Evolutionary conservation across 441 rosid species (phyloP).

Genomic region (Francoa sonchifolia): DNA sequence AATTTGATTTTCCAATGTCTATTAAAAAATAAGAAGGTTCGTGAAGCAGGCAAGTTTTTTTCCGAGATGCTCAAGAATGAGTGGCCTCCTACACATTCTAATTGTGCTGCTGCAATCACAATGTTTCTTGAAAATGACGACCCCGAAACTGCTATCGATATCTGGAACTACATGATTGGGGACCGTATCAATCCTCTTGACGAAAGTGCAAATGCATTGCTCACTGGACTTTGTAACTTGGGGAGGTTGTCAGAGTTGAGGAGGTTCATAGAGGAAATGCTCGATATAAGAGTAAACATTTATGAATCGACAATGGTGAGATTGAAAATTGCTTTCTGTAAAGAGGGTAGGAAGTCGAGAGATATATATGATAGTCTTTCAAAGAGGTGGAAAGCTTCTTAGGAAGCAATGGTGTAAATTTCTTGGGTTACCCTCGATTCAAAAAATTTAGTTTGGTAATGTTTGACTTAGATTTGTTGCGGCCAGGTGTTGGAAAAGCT

Average conservation of each 20-base stretch:
- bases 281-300: slow-evolving; percentile 29
- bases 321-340: slow-evolving; percentile 28
- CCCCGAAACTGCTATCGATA: slow-evolving; percentile 41
- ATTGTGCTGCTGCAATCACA: slow-evolving; percentile 31
- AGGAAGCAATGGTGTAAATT: slow-evolving; percentile 8
- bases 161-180: slow-evolving; percentile 44
- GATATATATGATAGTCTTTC: slow-evolving; percentile 35
- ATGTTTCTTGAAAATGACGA: slow-evolving; percentile 33
- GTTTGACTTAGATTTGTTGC: too few relatives aligned
- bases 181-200: slow-evolving; percentile 27
- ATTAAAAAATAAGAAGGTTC: slow-evolving; percentile 32
- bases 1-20: slow-evolving; percentile 37
- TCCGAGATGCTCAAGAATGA: slow-evolving; percentile 48
- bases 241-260: slow-evolving; percentile 32
- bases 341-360: slow-evolving; percentile 24
- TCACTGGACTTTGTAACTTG: slow-evolving; percentile 33
- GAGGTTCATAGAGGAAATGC: slow-evolving; percentile 34
- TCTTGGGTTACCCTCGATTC: slow-evolving; percentile 1
- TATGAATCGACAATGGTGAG: slow-evolving; percentile 34
- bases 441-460: background rate
- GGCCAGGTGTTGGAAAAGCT: too few relatives aligned
- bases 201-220: slow-evolving; percentile 32
- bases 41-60: slow-evolving; percentile 28
- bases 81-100: slow-evolving; percentile 28
- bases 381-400: slow-evolving; percentile 30